Conservation (phyloP, 768 basidiomycete species). For the Mycena vitilis region DNA sequence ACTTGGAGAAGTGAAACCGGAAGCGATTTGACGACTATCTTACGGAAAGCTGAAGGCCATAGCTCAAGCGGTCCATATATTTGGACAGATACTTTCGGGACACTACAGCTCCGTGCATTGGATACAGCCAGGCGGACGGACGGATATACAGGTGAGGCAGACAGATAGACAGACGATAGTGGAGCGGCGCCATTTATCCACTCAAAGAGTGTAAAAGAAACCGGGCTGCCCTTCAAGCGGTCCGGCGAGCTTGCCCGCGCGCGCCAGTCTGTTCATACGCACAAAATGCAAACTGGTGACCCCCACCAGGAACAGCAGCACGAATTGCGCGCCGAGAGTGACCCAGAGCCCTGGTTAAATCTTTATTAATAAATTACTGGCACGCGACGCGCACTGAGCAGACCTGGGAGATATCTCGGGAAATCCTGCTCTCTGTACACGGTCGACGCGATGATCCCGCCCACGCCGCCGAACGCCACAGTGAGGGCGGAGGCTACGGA, state of each 20-base stretch:
- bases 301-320: conserved; percentile 49
- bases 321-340: conserved; percentile 53
- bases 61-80: neutral
- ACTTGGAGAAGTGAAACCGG: conserved; percentile 11
- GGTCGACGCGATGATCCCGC: conserved; percentile 51
- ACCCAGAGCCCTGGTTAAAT: conserved; percentile 49
- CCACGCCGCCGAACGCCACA: conserved; percentile 55
- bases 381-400: conserved; percentile 21
- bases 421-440: conserved; percentile 55
- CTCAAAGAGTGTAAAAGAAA: conserved; percentile 53
- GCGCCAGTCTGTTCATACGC: conserved; percentile 49
- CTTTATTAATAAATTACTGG: conserved; percentile 8
- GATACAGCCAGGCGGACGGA: too few species aligned
- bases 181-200: neutral
- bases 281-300: conserved; percentile 50
- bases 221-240: conserved; percentile 51
- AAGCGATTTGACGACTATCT: too few species aligned
- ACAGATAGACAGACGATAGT: neutral
- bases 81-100: neutral
- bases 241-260: conserved; percentile 46
- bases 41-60: too few species aligned
- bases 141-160: neutral
- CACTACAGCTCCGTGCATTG: too few species aligned
- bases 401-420: conserved; percentile 59
- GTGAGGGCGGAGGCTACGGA: conserved; percentile 51